Base-by-base conservation (phyloP, 257 asterid species). In the Verbascum thapsus region DNA sequence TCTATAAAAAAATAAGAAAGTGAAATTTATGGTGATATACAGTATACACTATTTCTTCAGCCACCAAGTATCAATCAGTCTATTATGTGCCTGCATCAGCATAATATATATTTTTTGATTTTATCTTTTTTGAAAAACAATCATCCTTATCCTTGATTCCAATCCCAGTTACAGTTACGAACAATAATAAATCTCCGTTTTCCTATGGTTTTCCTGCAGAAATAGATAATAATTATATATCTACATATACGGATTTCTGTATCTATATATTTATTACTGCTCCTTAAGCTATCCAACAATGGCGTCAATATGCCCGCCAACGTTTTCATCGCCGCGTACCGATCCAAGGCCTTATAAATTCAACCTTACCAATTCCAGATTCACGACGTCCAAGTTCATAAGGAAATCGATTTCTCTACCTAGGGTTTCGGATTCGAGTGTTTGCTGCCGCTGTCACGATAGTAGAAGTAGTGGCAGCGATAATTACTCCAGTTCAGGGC, bases 361-460 rank as follows among this genome's bases (percentile, higher is more conserved):
- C 49, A 72, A 49, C 70, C 68, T 67, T 70, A 37, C 74, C 44
- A 73, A 49, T 58, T 62, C 75, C 72, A 72, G 71, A 53, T 80
- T 83, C 42, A 13, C 74, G 19, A 58, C 83, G 20, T 71, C 81
- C 45, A 77, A 54, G 48, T 56, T 75, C 16, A 68, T 38, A 19
- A 57, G 67, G 10, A 72, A 73, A 18, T 56, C 78, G 64, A 62
- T 63, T 57, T 63, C 73, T 51, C 74, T 67, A 19, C 30, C 77
- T 62, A 81, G 77, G 81, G 75, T 67, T 75, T 69, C 88, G 38
- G 80, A 69, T 58, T 74, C 82, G 32, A 35, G 49, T 43, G 59
- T 59, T 47, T 76, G 77, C 66, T 85, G 90, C 75, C 95, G 89
- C 50, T 91, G 98, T n/a, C n/a, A n/a, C n/a, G n/a, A n/a, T n/a